Conservation (phyloP, 2,329 filamentous ascomycete species). For the Paracamarosporium sp. region DNA sequence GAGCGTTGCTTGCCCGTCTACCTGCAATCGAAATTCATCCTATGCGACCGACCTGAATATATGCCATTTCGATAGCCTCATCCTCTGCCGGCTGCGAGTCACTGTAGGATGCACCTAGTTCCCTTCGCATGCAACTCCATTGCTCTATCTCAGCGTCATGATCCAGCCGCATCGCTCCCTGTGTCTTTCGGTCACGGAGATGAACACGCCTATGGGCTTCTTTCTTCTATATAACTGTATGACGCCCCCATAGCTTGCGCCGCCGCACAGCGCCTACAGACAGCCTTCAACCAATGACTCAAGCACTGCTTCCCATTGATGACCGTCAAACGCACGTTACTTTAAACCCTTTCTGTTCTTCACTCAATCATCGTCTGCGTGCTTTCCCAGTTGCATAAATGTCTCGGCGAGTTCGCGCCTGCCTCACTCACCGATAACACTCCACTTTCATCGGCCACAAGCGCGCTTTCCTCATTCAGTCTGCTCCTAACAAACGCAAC, state of each 20-base stretch:
- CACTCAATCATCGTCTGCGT: too few relatives aligned
- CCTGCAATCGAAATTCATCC: neutral
- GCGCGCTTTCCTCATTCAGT: conserved; percentile 2
- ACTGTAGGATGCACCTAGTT: too few relatives aligned
- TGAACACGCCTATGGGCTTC: too few relatives aligned
- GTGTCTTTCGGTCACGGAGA: too few relatives aligned
- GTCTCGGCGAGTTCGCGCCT: too few relatives aligned
- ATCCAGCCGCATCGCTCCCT: neutral
- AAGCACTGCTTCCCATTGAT: neutral
- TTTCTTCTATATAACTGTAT: neutral
- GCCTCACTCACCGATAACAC: neutral
- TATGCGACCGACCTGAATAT: too few relatives aligned
- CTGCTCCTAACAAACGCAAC: neutral
- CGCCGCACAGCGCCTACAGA: neutral
- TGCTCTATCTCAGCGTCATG: too few relatives aligned
- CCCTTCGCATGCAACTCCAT: neutral
- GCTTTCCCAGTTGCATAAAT: neutral
- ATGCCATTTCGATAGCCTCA: too few relatives aligned
- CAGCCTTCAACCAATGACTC: neutral
- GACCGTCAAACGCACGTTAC: too few relatives aligned
- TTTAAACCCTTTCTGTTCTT: too few relatives aligned
- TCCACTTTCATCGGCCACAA: neutral
- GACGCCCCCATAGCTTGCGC: neutral
- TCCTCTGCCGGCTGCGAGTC: neutral
- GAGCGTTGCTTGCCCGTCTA: neutral